phyloP scores from a whole-genome alignment of 805 yeast species.

The Candida easanensis region DNA sequence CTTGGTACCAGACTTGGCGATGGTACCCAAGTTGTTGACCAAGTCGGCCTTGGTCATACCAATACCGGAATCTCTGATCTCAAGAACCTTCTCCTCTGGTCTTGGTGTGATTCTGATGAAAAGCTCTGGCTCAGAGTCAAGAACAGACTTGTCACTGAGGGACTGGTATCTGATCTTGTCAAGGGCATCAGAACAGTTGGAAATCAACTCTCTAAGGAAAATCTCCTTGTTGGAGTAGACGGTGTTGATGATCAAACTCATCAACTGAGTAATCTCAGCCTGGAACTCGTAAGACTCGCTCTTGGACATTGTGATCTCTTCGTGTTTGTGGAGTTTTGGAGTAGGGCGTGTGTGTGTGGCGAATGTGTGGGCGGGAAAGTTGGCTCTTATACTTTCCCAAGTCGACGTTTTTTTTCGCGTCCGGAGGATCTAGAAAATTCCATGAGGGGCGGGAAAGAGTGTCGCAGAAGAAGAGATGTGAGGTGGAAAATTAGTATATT shows the following conservation, averaged over 20 bases:
- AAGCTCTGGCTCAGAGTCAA: conserved; percentile 93
- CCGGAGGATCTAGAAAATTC: conserved; percentile 13
- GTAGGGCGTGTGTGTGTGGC: too few relatives aligned
- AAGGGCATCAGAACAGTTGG: conserved; percentile 98
- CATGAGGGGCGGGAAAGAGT: conserved; percentile 1
- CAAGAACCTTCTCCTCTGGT: conserved; percentile 91
- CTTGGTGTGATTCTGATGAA: conserved; percentile 96
- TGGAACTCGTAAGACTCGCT: conserved; percentile 93
- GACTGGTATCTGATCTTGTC: conserved; percentile 98
- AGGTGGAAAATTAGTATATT: too few relatives aligned
- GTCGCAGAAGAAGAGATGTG: too few relatives aligned
- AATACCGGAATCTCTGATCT: conserved; percentile 98
- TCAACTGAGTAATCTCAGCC: conserved; percentile 99
- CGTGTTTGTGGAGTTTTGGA: conserved; percentile 2
- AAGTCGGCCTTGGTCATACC: conserved; percentile 99
- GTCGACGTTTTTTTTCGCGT: conserved; percentile 8
- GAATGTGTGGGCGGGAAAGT: not conserved
- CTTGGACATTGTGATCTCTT: conserved; percentile 16
- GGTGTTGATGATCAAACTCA: conserved; percentile 99
- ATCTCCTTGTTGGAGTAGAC: conserved; percentile 99
- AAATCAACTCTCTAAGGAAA: conserved; percentile 97
- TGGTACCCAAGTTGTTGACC: conserved; percentile 98
- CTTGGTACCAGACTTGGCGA: conserved; percentile 99
- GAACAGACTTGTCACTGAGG: conserved; percentile 82
- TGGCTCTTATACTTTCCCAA: conserved; percentile 1